Base-by-base conservation (phyloP, 2,329 filamentous ascomycete genomes). In the Neopestalotiopsis clavispora region DNA sequence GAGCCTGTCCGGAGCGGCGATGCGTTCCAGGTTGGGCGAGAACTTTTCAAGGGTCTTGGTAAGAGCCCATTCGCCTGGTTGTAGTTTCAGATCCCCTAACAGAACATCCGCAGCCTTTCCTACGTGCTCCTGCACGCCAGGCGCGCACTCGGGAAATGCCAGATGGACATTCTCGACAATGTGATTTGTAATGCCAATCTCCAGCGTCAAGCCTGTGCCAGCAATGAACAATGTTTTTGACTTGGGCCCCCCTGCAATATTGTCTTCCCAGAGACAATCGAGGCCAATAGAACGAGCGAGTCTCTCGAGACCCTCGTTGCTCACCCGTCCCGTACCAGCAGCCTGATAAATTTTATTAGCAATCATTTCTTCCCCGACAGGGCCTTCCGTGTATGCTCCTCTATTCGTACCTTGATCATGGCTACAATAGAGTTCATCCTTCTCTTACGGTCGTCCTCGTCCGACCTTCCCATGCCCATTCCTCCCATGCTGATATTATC, bases 31-130 rank as follows among this genome's bases (percentile, higher is more conserved):
- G 75, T 95, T 95, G 40, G 84, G 83, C 0, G 91, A 88, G 75
- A 96, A 96, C 13, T 84, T 83, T 69, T 92, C 90, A 34, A 96
- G 82, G 9, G 85, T 90, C 75, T 93, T 92, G 60, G 91, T 93
- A 69, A 94, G 82, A 28, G 90, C 87, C 71, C 88, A 89, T 73
- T 92, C 87, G 12, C 84, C 84, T 0, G 87, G 85, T 1, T 80
- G 80, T 4, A 92, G 86, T 68, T 86, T 86, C 38, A 96, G 82
- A 76, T 94, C 90, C 14, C 85, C 81, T 30, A 90, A 82, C 5
- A 96, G 82, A 9, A 95, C 91, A 66, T 87, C 84, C 10, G 88
- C 88, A 1, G 91, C 92, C 23, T 86, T 85, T 28, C 85, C 86
- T 61, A 86, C 87, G 76, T 90, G 89, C 72, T 85, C 88, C 62